Evolutionary conservation across 768 basidiomycete species (phyloP), one percentile per base, ranked within the genome.

Genomic region (Cystoderma amianthinum): DNA sequence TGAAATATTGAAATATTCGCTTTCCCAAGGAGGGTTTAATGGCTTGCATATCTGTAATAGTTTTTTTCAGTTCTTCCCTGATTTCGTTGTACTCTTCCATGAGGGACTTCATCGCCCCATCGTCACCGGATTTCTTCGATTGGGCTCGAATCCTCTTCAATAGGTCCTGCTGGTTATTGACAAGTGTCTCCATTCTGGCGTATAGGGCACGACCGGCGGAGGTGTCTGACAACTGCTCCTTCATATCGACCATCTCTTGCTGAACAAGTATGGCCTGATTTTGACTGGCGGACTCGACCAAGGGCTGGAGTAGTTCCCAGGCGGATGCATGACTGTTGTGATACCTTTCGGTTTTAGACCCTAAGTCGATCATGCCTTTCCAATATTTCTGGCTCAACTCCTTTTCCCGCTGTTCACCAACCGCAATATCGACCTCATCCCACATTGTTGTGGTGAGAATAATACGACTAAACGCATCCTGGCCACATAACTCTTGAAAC

Each of bases 171-270:
- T 60, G 59, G n/a, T 52, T 44, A 10, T 45, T 46, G 17, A 64
- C 45, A 16, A 57, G 43, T 21, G 51, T 50, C 33, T 56, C 51
- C 13, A 61, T 46, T 0, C 48, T 43, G 15, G 32, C 43, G 36
- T 58, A 54, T 3, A 64, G 30, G 1, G 61, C 49, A 19, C 51
- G 52, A 10, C 60, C 62, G 3, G 62, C 62, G 11, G 57, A 45
- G 0, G 62, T 62, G 40, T 62, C 59, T 20, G 52, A 48, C 36
- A 62, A 48, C 7, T 43, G 38, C 36, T 52, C 54, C n/a, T 44
- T 37, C 11, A 60, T 45, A n/a, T 62, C 56, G 15, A 61, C 57
- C 21, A 63, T 44, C 39, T 63, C 62, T 40, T 58, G 51, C 44
- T 62, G 62, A 33, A 63, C 43, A 18, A 55, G 52, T n/a, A 60